Evolutionary conservation across 164 flowering plant species (phyloP).

Genomic region (Liriodendron chinense): DNA sequence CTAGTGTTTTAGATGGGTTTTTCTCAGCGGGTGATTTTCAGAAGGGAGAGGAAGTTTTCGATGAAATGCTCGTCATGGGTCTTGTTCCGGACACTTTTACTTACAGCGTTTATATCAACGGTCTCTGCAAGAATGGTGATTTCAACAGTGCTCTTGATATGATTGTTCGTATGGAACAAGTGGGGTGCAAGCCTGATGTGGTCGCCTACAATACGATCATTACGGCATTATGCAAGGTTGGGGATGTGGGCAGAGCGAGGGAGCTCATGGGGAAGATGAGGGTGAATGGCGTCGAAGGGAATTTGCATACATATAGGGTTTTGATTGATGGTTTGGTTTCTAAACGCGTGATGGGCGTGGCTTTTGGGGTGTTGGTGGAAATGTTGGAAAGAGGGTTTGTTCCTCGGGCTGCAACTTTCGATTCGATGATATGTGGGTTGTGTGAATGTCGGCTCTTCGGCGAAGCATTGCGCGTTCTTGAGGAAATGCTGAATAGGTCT

Average conservation of each 20-base stretch:
- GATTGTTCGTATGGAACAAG: conserved; percentile 53
- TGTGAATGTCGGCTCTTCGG: conserved; percentile 29
- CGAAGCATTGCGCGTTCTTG: conserved; percentile 39
- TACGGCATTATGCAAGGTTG: conserved; percentile 33
- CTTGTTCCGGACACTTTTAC: conserved; percentile 65
- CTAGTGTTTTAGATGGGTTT: conserved; percentile 50
- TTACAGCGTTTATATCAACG: conserved; percentile 59
- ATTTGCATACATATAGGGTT: conserved; percentile 41
- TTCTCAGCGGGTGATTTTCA: conserved; percentile 34
- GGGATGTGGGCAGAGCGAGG: conserved; percentile 36
- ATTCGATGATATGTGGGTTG: conserved; percentile 37
- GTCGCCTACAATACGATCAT: conserved; percentile 48
- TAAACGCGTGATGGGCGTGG: conserved; percentile 43
- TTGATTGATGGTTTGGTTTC: conserved; percentile 45
- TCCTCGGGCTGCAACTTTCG: conserved; percentile 31
- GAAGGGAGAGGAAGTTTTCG: conserved; percentile 60
- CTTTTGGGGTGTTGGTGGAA: conserved; percentile 40
- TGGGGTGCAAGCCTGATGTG: conserved; percentile 63
- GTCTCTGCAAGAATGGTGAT: conserved; percentile 57
- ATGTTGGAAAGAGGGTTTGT: conserved; percentile 32
- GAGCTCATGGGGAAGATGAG: conserved; percentile 44
- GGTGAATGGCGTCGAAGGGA: conserved; percentile 34
- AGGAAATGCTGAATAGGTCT: conserved; percentile 25
- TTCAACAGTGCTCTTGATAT: conserved; percentile 47
- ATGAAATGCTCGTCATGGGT: conserved; percentile 77